phyloP scores from a whole-genome alignment of 176 grass and related monocot genomes.

The Eragrostis curvula region DNA sequence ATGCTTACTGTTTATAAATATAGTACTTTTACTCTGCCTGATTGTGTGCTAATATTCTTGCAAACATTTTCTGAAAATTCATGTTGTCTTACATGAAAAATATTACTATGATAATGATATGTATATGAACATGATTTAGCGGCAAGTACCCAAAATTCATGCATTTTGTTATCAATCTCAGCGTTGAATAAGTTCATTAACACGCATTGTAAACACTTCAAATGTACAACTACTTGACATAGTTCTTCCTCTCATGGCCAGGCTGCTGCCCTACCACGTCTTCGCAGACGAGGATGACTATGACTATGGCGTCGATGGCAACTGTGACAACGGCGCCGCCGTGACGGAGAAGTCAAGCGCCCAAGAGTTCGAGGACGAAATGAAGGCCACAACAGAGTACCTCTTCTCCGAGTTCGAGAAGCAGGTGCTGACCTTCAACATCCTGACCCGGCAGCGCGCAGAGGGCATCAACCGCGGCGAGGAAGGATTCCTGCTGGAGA shows the following conservation, averaged over 20 bases:
- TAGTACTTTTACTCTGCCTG: not conserved
- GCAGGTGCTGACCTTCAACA: slow-evolving; percentile 49
- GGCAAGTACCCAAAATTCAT: not conserved
- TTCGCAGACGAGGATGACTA: slow-evolving; percentile 46
- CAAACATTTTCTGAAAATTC: not conserved
- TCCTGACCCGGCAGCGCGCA: not conserved
- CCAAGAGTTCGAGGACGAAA: not conserved
- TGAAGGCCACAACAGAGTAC: not conserved
- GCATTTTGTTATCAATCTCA: not conserved
- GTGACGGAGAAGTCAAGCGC: not conserved
- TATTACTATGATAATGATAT: not conserved
- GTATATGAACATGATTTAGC: not conserved
- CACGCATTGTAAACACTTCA: not conserved
- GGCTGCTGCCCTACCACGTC: slow-evolving; percentile 55
- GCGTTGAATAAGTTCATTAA: not conserved
- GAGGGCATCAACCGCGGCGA: slow-evolving; percentile 19
- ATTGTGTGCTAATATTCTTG: not conserved
- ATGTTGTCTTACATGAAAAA: not conserved
- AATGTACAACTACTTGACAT: not conserved
- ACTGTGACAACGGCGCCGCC: not conserved
- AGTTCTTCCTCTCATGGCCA: slow-evolving; percentile 18
- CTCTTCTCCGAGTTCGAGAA: slow-evolving; percentile 33
- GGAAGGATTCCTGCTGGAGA: slow-evolving; percentile 25
- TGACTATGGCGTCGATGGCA: not conserved
- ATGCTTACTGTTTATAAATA: not conserved